Percentiles rank a stretch among this genome's conserved stretches.
These are phyloP conservation scores for Cercospora sp. DNA, from an alignment of 2,329 filamentous ascomycete genomes.

Conservation along the genomic window DNA sequence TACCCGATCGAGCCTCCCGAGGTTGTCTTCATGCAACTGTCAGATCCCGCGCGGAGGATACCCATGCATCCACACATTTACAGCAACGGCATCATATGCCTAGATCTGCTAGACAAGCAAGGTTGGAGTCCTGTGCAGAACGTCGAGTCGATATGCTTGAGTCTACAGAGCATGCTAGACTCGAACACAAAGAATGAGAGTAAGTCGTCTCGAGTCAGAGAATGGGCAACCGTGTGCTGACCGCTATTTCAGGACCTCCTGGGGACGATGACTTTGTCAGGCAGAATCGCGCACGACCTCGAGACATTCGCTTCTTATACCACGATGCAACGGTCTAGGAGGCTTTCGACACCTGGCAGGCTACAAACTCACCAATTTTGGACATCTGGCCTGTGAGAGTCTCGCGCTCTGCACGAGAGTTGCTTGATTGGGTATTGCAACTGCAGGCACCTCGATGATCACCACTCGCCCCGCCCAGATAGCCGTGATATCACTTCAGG, in stretches of 20 bases:
- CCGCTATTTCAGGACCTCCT: constrained; percentile 56
- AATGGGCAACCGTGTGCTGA: background rate
- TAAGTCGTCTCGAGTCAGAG: constrained; percentile 21
- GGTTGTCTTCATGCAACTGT: constrained; percentile 75
- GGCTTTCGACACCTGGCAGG: background rate
- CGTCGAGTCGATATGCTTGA: constrained; percentile 95
- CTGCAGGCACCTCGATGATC: background rate
- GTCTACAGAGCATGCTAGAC: constrained; percentile 96
- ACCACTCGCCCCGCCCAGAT: background rate
- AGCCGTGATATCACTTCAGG: background rate
- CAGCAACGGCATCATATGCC: constrained; percentile 96
- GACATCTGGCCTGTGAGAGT: background rate
- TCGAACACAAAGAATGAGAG: constrained; percentile 90
- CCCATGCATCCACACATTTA: constrained; percentile 98
- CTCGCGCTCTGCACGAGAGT: background rate
- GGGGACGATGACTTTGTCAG: constrained; percentile 88
- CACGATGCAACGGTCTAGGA: constrained; percentile 69
- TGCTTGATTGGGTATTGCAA: background rate
- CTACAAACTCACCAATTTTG: background rate
- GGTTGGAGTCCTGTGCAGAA: constrained; percentile 98
- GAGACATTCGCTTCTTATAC: constrained; percentile 91
- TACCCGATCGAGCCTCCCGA: constrained; percentile 98
- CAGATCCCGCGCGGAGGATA: constrained; percentile 59
- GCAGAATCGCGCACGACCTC: constrained; percentile 73
- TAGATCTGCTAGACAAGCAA: constrained; percentile 81